Base-by-base conservation (phyloP, 192 early-diverging fungal species). In the Thoreauomyces humboldtii region DNA sequence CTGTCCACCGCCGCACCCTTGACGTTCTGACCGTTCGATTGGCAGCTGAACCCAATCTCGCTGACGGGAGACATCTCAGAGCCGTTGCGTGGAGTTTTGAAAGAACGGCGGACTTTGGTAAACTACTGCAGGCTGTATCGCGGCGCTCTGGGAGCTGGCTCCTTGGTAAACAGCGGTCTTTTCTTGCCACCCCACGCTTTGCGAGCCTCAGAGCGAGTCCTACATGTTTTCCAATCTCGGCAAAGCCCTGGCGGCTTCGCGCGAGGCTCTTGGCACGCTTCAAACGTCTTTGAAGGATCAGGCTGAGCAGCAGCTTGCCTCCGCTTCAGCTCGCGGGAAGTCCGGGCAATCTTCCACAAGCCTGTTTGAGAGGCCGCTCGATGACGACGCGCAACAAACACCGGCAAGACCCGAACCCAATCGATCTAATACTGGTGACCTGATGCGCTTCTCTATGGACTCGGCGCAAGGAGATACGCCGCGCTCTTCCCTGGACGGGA, bases 201-300 rank as follows among this genome's bases (percentile, higher is more conserved):
- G n/a, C n/a, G n/a, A n/a, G n/a, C n/a, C n/a, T n/a, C n/a, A n/a
- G n/a, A n/a, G n/a, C n/a, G n/a, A n/a, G n/a, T n/a, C n/a, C n/a
- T n/a, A n/a, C n/a, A 65, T 65, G 37, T 55, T 44, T 17, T 38
- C 43, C 36, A 59, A 41, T 25, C 46, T 70, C 42, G 24, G 27
- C 27, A 70, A 70, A 56, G 59, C 67, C 0, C 19, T 70, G 0
- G 59, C 17, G 17, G 67, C 67, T 12, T 70, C 67, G 27, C 67
- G 67, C 19, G 67, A 62, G 22, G 67, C 67, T 15, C 22, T 70
- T 25, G 67, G 59, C 34, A 61, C 45, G 24, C n/a, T 45, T 24
- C 67, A 62, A 24, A 53, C 46, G 19, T 55, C 52, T 19, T 27
- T 61, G 15, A 60, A 60, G 5, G 35, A 67, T 21, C 45, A 31